phyloP scores from a whole-genome alignment of 2,329 filamentous ascomycete genomes.

The Xylariaceae sp. region DNA sequence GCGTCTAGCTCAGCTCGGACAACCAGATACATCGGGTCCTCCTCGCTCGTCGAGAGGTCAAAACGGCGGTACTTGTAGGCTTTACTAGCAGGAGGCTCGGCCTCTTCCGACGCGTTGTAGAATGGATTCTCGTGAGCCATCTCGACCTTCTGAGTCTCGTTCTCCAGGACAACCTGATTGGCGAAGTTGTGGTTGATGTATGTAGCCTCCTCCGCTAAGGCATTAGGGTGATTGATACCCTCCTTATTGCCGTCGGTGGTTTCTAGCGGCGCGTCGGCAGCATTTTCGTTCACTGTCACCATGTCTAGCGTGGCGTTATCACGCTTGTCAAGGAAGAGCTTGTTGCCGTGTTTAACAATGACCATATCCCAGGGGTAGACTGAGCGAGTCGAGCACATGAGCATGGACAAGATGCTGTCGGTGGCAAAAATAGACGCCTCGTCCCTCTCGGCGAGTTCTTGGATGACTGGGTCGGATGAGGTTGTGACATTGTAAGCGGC shows the following conservation, averaged over 20 bases:
- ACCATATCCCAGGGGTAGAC: constrained; percentile 99
- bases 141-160: constrained; percentile 73
- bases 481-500: constrained; percentile 98
- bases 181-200: constrained; percentile 99
- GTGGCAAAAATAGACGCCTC: constrained; percentile 97
- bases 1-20: constrained; percentile 96
- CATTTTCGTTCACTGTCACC: constrained; percentile 99
- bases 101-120: constrained; percentile 92
- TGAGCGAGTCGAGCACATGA: constrained; percentile 96
- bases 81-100: constrained; percentile 91
- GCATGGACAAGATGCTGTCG: constrained; percentile 96
- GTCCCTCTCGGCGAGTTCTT: constrained; percentile 93
- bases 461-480: constrained; percentile 92
- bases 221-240: constrained; percentile 87
- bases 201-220: constrained; percentile 93
- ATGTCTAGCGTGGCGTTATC: constrained; percentile 93
- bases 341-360: constrained; percentile 89
- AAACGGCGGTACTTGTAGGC: constrained; percentile 98
- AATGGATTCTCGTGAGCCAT: constrained; percentile 94
- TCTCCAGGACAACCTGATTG: constrained; percentile 90
- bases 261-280: constrained; percentile 90
- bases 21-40: constrained; percentile 89
- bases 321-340: constrained; percentile 98
- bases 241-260: constrained; percentile 92
- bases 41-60: constrained; percentile 91